These are phyloP conservation scores for Echites panduratus DNA, from an alignment of 257 asterid species.

Conservation along the genomic window DNA sequence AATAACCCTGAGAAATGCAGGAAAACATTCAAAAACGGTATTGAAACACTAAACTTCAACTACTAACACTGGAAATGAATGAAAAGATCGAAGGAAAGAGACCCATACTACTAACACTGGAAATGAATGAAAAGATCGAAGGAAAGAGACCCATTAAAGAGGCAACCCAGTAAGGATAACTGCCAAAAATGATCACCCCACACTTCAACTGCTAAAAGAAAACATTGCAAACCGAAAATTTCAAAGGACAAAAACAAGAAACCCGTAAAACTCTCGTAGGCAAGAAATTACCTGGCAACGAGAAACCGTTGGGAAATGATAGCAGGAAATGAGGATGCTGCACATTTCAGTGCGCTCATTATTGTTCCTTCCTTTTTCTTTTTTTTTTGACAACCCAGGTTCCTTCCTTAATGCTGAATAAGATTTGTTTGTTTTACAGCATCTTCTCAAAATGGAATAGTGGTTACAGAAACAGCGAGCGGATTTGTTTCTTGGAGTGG, in stretches of 20 bases:
- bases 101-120: neutral
- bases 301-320: constrained; percentile 7
- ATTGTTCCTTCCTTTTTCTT: neutral
- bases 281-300: constrained; percentile 11
- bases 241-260: neutral
- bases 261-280: neutral
- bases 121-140: neutral
- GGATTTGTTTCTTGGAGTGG: neutral
- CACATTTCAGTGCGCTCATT: constrained; percentile 5
- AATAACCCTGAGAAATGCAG: neutral
- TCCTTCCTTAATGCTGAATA: neutral
- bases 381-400: no score
- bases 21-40: neutral
- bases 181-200: neutral
- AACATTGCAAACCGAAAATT: neutral
- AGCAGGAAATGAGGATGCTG: constrained; percentile 15
- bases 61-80: neutral
- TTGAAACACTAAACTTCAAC: neutral
- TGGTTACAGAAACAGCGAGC: neutral
- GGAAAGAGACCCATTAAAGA: neutral
- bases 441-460: neutral
- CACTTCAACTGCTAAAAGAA: neutral
- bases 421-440: neutral
- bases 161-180: neutral
- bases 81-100: neutral